Base-by-base conservation (phyloP, 139 green algal species). In the Gonium pectorale region DNA sequence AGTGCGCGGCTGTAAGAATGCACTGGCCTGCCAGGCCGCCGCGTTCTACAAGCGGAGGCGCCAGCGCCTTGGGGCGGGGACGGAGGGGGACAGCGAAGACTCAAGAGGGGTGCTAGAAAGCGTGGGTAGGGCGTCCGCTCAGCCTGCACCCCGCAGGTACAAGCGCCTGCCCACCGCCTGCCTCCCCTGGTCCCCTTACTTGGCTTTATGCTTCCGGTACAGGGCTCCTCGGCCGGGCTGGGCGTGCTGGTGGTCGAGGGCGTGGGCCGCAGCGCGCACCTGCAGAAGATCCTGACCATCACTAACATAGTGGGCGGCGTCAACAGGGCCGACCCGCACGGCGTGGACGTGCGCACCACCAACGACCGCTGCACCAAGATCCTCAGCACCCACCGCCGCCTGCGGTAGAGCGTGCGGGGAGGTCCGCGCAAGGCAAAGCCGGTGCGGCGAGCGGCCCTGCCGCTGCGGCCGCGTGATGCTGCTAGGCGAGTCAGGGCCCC, bases 271-370 rank as follows among this genome's bases (percentile, higher is more conserved):
- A 60, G 4, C 1, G 68, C 68, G 37, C 43, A 27, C 17, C 38
- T 77, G 5, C 6, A 7, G 3, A 29, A 29, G 2, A 60, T 77
- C n/a, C 11, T 40, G 2, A 19, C 43, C 22, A 77, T 77, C 26
- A 62, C 43, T 8, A 77, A 77, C 68, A 62, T 77, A 1, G 68
- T 77, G 27, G 40, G 62, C 31, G 68, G 68, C 24, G 62, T 26
- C 43, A 77, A 77, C 41, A 43, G 68, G 17, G 68, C 68, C 68
- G 68, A 77, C 68, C 68, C 68, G 5, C 68, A 77, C 29, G 68
- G 22, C 22, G 27, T 77, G 26, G 68, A 77, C 68, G 9, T 77
- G 27, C 68, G 68, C 29, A 7, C n/a, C 60, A 40, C n/a, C 60
- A 67, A 64, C 56, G n/a, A 29, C 24, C 15, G 21, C 15, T 64